These are phyloP conservation scores for Scheffersomyces ergatensis DNA, from an alignment of 805 yeast genomes.

Conservation along the genomic window DNA sequence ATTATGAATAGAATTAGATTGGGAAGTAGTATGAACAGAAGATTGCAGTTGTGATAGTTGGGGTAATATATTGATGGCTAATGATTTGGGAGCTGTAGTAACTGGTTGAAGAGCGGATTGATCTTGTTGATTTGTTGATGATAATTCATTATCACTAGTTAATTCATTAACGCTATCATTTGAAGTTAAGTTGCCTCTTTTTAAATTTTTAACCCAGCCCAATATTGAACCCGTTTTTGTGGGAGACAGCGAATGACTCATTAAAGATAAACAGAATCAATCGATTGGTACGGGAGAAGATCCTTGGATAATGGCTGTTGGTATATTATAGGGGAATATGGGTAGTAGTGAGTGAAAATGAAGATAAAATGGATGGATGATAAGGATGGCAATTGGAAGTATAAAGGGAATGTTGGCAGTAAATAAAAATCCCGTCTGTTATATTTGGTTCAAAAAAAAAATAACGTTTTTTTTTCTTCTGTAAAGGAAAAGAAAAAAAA, in stretches of 20 bases:
- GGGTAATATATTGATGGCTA: neutral
- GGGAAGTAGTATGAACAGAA: neutral
- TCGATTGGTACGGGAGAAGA: too few species aligned
- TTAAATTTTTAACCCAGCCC: conserved; percentile 46
- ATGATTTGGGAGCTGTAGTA: conserved; percentile 1
- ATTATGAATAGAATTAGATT: neutral
- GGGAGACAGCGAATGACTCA: conserved; percentile 40
- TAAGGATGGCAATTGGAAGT: too few species aligned
- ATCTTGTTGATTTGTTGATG: neutral
- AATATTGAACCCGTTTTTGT: conserved; percentile 36
- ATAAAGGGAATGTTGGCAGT: too few species aligned
- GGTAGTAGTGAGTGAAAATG: too few species aligned
- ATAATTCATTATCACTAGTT: conserved; percentile 12
- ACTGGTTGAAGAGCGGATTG: conserved; percentile 2
- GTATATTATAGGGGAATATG: too few species aligned
- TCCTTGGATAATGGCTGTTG: too few species aligned
- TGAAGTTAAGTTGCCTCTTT: conserved; percentile 32
- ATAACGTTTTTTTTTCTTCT: too few species aligned
- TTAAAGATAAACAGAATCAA: too few species aligned
- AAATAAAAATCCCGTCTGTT: too few species aligned
- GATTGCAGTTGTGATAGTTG: neutral
- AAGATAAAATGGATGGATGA: too few species aligned
- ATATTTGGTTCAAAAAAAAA: too few species aligned
- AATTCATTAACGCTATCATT: conserved; percentile 39
- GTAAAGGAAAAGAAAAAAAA: too few species aligned